These are phyloP conservation scores for Vanrija sp. DNA, from an alignment of 1,284 basidiomycete genomes.

Conservation along the genomic window DNA sequence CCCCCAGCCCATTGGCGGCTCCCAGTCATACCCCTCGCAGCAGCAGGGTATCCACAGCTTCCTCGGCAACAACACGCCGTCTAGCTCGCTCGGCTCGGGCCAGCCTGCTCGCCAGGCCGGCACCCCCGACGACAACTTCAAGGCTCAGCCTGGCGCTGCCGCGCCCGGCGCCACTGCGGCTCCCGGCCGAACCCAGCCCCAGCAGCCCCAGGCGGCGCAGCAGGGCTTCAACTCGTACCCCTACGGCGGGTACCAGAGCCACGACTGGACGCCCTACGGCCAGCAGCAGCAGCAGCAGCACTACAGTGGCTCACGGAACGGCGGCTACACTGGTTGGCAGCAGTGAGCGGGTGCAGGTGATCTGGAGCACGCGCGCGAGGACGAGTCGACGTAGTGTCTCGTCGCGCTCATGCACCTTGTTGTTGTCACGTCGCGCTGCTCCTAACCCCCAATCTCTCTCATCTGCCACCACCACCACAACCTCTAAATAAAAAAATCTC, in stretches of 20 bases:
- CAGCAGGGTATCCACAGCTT: conserved; percentile 36
- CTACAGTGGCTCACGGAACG: conserved; percentile 25
- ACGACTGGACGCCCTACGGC: conserved; percentile 35
- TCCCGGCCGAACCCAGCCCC: conserved; percentile 20
- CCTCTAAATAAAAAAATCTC: neutral
- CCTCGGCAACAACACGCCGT: conserved; percentile 21
- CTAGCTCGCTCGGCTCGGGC: conserved; percentile 12
- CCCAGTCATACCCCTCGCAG: conserved; percentile 11
- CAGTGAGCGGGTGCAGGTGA: conserved; percentile 15
- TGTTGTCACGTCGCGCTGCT: neutral
- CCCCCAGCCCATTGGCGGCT: conserved; percentile 15
- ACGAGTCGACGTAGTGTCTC: neutral
- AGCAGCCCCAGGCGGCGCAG: conserved; percentile 20
- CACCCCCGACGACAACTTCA: conserved; percentile 44
- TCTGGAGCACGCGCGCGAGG: neutral
- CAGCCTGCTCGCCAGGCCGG: conserved; percentile 27
- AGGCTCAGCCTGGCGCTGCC: conserved; percentile 21
- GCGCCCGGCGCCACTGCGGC: conserved; percentile 11
- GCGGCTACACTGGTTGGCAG: conserved; percentile 33
- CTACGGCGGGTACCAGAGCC: conserved; percentile 28
- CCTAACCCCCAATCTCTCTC: neutral
- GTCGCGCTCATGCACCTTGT: neutral
- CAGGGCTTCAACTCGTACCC: conserved; percentile 29
- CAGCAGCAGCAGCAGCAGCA: conserved; percentile 17
- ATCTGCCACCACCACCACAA: neutral